Percentiles rank a stretch among this genome's conserved stretches.
These are phyloP conservation scores for Xanthoparmelia taractica DNA, from an alignment of 495 filamentous ascomycete species.

Conservation along the genomic window DNA sequence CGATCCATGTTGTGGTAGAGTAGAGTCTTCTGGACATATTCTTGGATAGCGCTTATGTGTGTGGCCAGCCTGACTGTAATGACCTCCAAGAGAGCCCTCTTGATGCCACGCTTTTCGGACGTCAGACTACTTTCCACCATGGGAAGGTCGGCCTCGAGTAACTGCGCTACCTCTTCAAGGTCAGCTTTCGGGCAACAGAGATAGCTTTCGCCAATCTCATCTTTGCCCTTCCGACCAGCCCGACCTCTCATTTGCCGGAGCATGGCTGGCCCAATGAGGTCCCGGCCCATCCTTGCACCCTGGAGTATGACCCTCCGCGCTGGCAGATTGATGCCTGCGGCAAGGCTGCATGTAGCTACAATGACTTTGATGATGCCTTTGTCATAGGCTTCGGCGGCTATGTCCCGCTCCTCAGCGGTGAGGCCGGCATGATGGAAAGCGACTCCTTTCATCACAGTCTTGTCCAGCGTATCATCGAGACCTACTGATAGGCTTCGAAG, in stretches of 20 bases:
- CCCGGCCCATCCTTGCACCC: slow-evolving; percentile 69
- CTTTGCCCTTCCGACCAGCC: slow-evolving; percentile 76
- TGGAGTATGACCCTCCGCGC: slow-evolving; percentile 74
- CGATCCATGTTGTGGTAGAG: slow-evolving; percentile 46
- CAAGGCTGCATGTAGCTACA: slow-evolving; percentile 74
- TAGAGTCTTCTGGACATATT: slow-evolving; percentile 64
- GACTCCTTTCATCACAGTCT: slow-evolving; percentile 57
- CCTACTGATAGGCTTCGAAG: slow-evolving; percentile 60
- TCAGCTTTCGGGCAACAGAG: slow-evolving; percentile 67
- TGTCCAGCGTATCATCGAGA: slow-evolving; percentile 58
- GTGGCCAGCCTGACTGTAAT: slow-evolving; percentile 66
- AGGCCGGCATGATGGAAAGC: slow-evolving; percentile 79
- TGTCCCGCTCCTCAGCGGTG: slow-evolving; percentile 71
- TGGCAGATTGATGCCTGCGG: slow-evolving; percentile 74
- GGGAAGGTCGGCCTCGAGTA: slow-evolving; percentile 69
- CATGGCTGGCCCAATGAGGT: slow-evolving; percentile 70
- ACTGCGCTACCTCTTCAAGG: slow-evolving; percentile 57
- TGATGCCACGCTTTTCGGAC: slow-evolving; percentile 60
- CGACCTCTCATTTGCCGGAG: slow-evolving; percentile 80
- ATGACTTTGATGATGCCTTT: slow-evolving; percentile 61
- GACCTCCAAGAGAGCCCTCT: slow-evolving; percentile 68
- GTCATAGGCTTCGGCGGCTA: slow-evolving; percentile 68
- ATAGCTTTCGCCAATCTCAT: slow-evolving; percentile 73
- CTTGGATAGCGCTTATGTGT: slow-evolving; percentile 57
- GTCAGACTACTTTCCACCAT: slow-evolving; percentile 61